Percentiles rank a stretch among this genome's conserved stretches.
These are phyloP conservation scores for Pseudogymnoascus sp. DNA, from an alignment of 2,329 filamentous ascomycete species.

Conservation along the genomic window DNA sequence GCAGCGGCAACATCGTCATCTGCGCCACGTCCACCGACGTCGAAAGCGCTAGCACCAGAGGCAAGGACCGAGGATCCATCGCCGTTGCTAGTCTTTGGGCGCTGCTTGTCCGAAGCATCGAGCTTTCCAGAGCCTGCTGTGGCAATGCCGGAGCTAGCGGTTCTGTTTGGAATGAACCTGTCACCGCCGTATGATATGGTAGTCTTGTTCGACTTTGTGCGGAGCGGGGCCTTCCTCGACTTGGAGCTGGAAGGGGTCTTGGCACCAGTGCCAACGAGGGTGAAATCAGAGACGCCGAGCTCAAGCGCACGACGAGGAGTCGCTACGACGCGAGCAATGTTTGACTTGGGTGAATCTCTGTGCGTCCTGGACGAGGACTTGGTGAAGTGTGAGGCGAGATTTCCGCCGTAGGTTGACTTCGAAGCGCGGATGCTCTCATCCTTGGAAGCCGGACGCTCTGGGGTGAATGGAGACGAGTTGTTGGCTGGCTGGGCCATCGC, in stretches of 20 bases:
- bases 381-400: slow-evolving; percentile 70
- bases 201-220: slow-evolving; percentile 60
- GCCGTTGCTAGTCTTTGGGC: slow-evolving; percentile 60
- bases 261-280: slow-evolving; percentile 72
- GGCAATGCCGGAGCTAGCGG: slow-evolving; percentile 78
- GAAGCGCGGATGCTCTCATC: slow-evolving; percentile 46
- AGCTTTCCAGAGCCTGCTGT: slow-evolving; percentile 79
- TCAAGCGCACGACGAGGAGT: slow-evolving; percentile 79
- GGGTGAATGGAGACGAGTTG: slow-evolving; percentile 69
- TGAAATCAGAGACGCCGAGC: slow-evolving; percentile 86
- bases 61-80: slow-evolving; percentile 73
- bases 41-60: slow-evolving; percentile 55
- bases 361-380: slow-evolving; percentile 61
- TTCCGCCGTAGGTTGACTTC: slow-evolving; percentile 74
- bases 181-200: slow-evolving; percentile 75
- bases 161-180: slow-evolving; percentile 92
- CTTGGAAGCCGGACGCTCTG: slow-evolving; percentile 50
- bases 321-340: slow-evolving; percentile 65
- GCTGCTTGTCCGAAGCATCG: slow-evolving; percentile 59
- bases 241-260: slow-evolving; percentile 54
- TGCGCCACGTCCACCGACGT: slow-evolving; percentile 51
- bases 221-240: slow-evolving; percentile 45
- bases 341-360: slow-evolving; percentile 90
- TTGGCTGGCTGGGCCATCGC: slow-evolving; percentile 44
- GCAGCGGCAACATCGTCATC: slow-evolving; percentile 72